Conservation (phyloP, 1,284 basidiomycete species). For the Ceratobasidium sp. region DNA sequence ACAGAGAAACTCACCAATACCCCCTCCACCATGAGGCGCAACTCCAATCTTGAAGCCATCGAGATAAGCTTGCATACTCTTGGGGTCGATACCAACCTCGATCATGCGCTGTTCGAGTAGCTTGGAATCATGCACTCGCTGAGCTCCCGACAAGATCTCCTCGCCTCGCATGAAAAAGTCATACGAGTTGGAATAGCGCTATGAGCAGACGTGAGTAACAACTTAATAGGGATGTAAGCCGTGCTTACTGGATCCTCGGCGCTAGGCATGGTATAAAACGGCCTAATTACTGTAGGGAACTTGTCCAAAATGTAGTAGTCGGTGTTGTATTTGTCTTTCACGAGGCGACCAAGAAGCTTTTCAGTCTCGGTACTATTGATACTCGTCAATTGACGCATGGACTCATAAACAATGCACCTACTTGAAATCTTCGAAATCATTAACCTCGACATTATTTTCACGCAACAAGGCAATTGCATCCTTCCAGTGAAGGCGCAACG, state of each 20-base stretch:
- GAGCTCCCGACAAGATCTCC: slow-evolving; percentile 97
- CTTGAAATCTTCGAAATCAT: slow-evolving; percentile 88
- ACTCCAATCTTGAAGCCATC: slow-evolving; percentile 96
- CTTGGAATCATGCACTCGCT: slow-evolving; percentile 93
- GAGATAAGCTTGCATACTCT: slow-evolving; percentile 89
- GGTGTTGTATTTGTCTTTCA: slow-evolving; percentile 93
- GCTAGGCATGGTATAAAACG: slow-evolving; percentile 99
- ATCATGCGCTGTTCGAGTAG: slow-evolving; percentile 88
- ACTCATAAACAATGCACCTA: slow-evolving; percentile 57
- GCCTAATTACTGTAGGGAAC: slow-evolving; percentile 91
- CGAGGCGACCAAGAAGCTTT: slow-evolving; percentile 88
- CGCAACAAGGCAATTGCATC: slow-evolving; percentile 90
- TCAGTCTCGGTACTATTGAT: slow-evolving; percentile 86
- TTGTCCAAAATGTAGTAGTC: slow-evolving; percentile 99
- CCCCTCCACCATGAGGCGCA: slow-evolving; percentile 88
- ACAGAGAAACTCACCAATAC: slow-evolving; percentile 66
- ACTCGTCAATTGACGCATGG: neutral
- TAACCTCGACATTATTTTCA: slow-evolving; percentile 82
- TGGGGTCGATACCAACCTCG: slow-evolving; percentile 79
- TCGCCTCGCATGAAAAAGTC: slow-evolving; percentile 99
- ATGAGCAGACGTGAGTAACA: slow-evolving; percentile 31
- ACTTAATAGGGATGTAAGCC: slow-evolving; percentile 30
- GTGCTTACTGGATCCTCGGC: slow-evolving; percentile 81
- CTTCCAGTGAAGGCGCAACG: slow-evolving; percentile 84
- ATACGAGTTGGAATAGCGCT: slow-evolving; percentile 96